Percentiles rank a stretch among this genome's conserved stretches.
Evolutionary conservation across 768 basidiomycete genomes (phyloP).

Genomic region (Mycena rosella): DNA sequence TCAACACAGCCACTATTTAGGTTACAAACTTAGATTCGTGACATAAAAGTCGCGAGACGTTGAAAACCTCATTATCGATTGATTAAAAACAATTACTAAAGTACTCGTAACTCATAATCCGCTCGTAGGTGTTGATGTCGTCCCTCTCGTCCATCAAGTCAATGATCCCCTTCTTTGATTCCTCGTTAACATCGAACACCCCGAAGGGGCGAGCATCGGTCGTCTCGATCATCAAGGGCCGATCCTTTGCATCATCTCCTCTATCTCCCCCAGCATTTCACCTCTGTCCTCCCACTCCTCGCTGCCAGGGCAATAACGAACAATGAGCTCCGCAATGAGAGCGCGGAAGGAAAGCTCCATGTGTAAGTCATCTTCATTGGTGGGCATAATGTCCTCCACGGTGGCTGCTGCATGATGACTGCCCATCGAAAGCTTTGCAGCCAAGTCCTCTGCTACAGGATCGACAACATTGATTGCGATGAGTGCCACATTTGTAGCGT

Average conservation of each 20-base stretch:
- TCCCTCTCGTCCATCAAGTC: constrained; percentile 39
- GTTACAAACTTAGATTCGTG: too few relatives aligned
- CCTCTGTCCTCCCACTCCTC: constrained; percentile 26
- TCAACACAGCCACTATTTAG: too few relatives aligned
- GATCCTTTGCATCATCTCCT: constrained; percentile 32
- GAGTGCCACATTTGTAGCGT: constrained; percentile 42
- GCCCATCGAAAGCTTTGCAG: constrained; percentile 26
- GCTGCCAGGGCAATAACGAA: constrained; percentile 34
- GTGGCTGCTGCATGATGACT: constrained; percentile 35
- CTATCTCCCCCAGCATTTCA: constrained; percentile 20
- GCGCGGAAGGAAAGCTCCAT: constrained; percentile 29
- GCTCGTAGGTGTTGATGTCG: too few relatives aligned
- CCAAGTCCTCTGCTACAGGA: constrained; percentile 27
- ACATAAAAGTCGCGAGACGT: too few relatives aligned
- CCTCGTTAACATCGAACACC: constrained; percentile 47
- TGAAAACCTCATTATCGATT: too few relatives aligned
- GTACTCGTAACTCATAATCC: too few relatives aligned
- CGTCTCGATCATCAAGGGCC: constrained; percentile 40
- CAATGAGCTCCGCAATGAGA: constrained; percentile 26
- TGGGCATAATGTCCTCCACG: constrained; percentile 37
- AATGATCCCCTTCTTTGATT: constrained; percentile 45
- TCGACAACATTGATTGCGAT: constrained; percentile 24
- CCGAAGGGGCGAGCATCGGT: constrained; percentile 44
- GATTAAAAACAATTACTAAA: too few relatives aligned
- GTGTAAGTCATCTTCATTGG: constrained; percentile 34